A percentile compares a stretch with the other conserved stretches of the same genome.
phyloP scores from a whole-genome alignment of 2,329 filamentous ascomycete species.

The Arthroderma sp. region DNA sequence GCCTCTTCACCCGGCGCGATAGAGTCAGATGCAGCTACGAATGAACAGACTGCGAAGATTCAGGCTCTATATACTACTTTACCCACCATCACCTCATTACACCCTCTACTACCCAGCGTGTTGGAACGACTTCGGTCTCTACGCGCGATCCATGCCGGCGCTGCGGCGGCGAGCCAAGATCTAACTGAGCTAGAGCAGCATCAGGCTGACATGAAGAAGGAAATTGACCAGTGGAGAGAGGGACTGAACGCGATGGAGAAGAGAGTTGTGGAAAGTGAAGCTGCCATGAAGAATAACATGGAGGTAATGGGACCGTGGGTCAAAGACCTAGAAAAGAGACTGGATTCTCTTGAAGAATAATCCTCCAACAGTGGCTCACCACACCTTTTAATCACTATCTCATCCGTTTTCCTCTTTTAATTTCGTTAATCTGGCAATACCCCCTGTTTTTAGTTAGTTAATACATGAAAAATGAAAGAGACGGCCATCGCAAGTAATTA shows the following conservation, averaged over 20 bases:
- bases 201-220: constrained; percentile 68
- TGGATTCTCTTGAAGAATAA: constrained; percentile 44
- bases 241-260: constrained; percentile 67
- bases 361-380: neutral
- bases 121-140: constrained; percentile 76
- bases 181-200: constrained; percentile 64
- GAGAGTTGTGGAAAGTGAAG: constrained; percentile 57
- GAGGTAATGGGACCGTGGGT: constrained; percentile 82
- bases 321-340: constrained; percentile 66
- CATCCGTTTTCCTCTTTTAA: neutral
- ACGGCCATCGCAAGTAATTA: no score
- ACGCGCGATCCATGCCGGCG: constrained; percentile 71
- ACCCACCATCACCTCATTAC: constrained; percentile 73
- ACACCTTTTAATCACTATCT: neutral
- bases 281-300: constrained; percentile 63
- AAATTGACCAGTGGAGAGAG: constrained; percentile 76
- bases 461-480: neutral
- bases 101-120: constrained; percentile 71
- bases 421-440: neutral
- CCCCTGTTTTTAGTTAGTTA: neutral
- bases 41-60: constrained; percentile 71
- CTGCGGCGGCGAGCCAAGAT: constrained; percentile 65
- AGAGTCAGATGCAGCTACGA: constrained; percentile 35
- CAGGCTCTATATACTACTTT: constrained; percentile 83
- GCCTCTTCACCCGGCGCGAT: constrained; percentile 27